Conservation (phyloP, 805 yeast genomes). For the Naumovozyma baii region DNA sequence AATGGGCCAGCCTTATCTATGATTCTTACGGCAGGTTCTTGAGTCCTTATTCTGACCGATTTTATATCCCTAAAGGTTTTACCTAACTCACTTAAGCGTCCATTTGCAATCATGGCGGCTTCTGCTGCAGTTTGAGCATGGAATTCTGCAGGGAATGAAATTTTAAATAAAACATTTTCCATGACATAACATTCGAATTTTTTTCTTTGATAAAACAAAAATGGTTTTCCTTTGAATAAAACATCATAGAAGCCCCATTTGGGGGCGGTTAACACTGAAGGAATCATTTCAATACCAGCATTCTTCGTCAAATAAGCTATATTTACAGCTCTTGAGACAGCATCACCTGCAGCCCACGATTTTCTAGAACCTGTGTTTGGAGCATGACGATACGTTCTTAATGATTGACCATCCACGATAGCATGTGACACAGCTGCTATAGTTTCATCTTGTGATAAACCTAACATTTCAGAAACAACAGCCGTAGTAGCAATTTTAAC, state of each 20-base stretch:
- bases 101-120: constrained; percentile 41
- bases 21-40: constrained; percentile 52
- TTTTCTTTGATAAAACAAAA: constrained; percentile 39
- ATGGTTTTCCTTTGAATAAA: constrained; percentile 42
- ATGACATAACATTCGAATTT: constrained; percentile 48
- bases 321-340: constrained; percentile 49
- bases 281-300: constrained; percentile 46
- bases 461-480: constrained; percentile 47
- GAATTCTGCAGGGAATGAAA: constrained; percentile 57
- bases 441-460: constrained; percentile 41
- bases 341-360: constrained; percentile 64
- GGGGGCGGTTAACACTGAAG: constrained; percentile 46
- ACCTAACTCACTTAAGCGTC: constrained; percentile 32
- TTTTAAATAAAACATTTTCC: constrained; percentile 54
- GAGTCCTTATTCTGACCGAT: constrained; percentile 43
- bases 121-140: constrained; percentile 60
- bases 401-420: constrained; percentile 49
- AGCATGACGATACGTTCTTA: constrained; percentile 54
- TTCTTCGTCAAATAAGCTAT: constrained; percentile 42
- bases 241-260: constrained; percentile 61
- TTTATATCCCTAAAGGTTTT: constrained; percentile 41
- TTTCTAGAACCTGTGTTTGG: constrained; percentile 56
- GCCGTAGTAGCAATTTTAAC: constrained; percentile 56
- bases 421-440: constrained; percentile 50
- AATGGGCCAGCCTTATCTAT: constrained; percentile 52